Percentiles rank a stretch among this genome's conserved stretches.
Evolutionary conservation across 1,284 basidiomycete genomes (phyloP).

Genomic region (Sporisorium scitamineum): DNA sequence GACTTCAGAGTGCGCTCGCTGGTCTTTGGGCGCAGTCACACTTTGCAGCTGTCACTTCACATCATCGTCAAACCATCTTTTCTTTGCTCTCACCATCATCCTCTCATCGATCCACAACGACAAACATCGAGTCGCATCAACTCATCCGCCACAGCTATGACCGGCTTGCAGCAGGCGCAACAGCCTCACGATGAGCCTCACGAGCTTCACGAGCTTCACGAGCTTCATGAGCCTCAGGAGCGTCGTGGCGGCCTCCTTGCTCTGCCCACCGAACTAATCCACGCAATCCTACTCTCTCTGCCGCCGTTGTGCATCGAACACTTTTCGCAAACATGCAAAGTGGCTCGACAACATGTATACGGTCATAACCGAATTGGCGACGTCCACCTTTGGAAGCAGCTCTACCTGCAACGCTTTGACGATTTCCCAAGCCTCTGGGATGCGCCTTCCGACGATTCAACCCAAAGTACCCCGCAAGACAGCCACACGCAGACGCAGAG

Average conservation of each 20-base stretch:
- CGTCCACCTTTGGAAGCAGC: constrained; percentile 41
- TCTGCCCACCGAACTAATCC: constrained; percentile 43
- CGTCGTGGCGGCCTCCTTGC: constrained; percentile 19
- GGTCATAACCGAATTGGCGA: constrained; percentile 18
- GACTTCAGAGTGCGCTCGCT: neutral
- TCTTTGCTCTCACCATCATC: neutral
- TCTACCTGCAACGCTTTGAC: constrained; percentile 43
- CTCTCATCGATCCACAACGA: neutral
- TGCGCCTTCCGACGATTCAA: neutral
- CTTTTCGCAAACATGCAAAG: constrained; percentile 45
- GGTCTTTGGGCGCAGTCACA: neutral
- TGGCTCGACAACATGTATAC: constrained; percentile 40
- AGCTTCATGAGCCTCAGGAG: too few relatives aligned
- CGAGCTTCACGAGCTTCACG: too few relatives aligned
- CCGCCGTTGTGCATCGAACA: constrained; percentile 46
- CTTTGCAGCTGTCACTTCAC: neutral
- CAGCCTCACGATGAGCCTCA: neutral
- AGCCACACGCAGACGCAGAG: neutral
- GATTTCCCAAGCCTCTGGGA: constrained; percentile 22
- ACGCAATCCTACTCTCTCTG: constrained; percentile 29
- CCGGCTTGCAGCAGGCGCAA: neutral
- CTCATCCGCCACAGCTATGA: neutral
- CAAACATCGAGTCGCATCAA: neutral
- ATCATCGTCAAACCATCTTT: neutral
- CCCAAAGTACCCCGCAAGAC: neutral